A percentile compares a stretch with the other conserved stretches of the same genome.
Evolutionary conservation across 2,329 filamentous ascomycete genomes (phyloP).

Genomic region (Cladosporium sphaerospermum): DNA sequence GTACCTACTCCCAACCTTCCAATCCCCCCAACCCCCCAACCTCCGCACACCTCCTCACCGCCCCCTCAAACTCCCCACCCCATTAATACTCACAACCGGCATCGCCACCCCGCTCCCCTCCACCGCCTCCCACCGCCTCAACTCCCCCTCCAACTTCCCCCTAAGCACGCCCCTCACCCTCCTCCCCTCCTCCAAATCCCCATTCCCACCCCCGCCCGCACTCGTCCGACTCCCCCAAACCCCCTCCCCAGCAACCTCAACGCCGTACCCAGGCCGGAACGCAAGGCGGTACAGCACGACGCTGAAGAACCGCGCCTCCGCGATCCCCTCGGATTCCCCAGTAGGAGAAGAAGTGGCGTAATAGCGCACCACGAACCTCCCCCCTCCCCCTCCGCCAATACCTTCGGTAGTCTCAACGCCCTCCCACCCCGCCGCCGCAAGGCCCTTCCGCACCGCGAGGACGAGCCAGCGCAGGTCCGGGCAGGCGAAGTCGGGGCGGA

Average conservation of each 20-base stretch:
- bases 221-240: neutral
- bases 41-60: neutral
- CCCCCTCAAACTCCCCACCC: neutral
- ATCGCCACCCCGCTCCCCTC: neutral
- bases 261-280: slow-evolving; percentile 15
- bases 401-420: neutral
- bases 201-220: too few species aligned
- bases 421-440: neutral
- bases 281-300: slow-evolving; percentile 16
- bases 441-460: slow-evolving; percentile 14
- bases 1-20: too few species aligned
- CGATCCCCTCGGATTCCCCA: slow-evolving; percentile 10
- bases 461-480: slow-evolving; percentile 10
- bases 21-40: too few species aligned
- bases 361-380: slow-evolving; percentile 9
- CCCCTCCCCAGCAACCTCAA: neutral
- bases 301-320: slow-evolving; percentile 21
- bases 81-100: slow-evolving; percentile 4
- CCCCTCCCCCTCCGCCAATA: neutral
- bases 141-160: slow-evolving; percentile 12
- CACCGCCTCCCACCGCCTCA: slow-evolving; percentile 1
- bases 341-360: neutral
- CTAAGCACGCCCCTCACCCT: slow-evolving; percentile 14
- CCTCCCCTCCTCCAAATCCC: slow-evolving; percentile 10
- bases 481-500: slow-evolving; percentile 11